Evolutionary conservation across 352 stramenopile genomes (phyloP).

Genomic region (Labyrinthula sp.): DNA sequence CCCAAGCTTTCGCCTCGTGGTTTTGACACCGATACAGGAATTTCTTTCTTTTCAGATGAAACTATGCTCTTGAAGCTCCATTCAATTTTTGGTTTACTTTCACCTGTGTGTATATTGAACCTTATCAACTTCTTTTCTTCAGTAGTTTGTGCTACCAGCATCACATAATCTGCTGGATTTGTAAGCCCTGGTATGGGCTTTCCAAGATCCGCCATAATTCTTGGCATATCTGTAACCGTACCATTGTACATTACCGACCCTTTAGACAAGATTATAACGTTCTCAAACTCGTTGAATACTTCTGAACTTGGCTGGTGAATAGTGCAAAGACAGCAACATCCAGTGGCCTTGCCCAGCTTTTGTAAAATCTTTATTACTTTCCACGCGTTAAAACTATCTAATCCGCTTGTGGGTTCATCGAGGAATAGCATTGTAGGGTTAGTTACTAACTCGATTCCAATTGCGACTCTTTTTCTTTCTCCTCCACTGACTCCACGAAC

Average conservation of each 20-base stretch:
- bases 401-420: conserved; percentile 58
- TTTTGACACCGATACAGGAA: too few relatives aligned
- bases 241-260: conserved; percentile 43
- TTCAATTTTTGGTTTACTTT: too few relatives aligned
- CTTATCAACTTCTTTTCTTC: conserved; percentile 11
- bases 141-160: conserved; percentile 21
- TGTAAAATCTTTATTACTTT: conserved; percentile 52
- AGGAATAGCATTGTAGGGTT: conserved; percentile 56
- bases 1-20: too few relatives aligned
- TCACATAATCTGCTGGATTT: conserved; percentile 25
- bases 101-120: too few relatives aligned
- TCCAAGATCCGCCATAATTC: conserved; percentile 9
- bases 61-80: too few relatives aligned
- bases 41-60: too few relatives aligned
- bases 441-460: conserved; percentile 65
- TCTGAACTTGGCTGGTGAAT: conserved; percentile 49
- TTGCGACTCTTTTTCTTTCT: conserved; percentile 64
- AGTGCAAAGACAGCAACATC: conserved; percentile 51
- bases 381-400: conserved; percentile 57
- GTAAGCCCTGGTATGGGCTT: conserved; percentile 17
- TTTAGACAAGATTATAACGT: conserved; percentile 41
- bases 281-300: conserved; percentile 58
- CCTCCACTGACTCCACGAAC: conserved; percentile 70
- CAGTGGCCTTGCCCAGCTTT: conserved; percentile 45
- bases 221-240: conserved; percentile 31